Conservation (phyloP, 106 monocot species). For the Xerophyta viscosa region DNA sequence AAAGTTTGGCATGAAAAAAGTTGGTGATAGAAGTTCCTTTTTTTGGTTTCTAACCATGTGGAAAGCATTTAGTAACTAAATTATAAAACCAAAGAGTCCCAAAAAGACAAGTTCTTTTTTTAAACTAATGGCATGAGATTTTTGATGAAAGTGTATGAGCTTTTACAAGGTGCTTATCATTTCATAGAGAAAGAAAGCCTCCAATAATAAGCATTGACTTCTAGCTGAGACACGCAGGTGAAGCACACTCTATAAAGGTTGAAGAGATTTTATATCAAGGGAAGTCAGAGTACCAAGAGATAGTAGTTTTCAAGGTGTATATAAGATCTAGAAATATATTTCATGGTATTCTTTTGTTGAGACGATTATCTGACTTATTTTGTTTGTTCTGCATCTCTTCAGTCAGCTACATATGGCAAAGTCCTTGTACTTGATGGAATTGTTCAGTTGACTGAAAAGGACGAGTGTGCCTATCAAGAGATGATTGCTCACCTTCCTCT, state of each 20-base stretch:
- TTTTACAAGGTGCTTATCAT: conserved; percentile 32
- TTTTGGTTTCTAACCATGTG: no score
- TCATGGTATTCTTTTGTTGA: neutral
- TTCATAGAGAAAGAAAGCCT: no score
- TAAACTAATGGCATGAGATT: conserved; percentile 98
- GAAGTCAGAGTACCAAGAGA: neutral
- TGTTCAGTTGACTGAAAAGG: conserved; percentile 91
- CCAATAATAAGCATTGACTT: neutral
- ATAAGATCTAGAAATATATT: no score
- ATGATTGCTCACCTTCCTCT: conserved; percentile 98
- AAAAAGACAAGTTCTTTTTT: no score
- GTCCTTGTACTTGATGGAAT: conserved; percentile 98
- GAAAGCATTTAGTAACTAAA: no score
- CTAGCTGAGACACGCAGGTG: no score
- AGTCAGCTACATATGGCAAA: conserved; percentile 88
- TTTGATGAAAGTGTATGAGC: conserved; percentile 73
- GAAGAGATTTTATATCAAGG: neutral
- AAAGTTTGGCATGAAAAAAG: no score
- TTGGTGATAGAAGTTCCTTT: no score
- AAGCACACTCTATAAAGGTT: neutral
- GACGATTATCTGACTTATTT: neutral
- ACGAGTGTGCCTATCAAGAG: conserved; percentile 99
- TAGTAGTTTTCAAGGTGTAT: neutral
- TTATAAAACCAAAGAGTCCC: no score
- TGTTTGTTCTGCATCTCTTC: conserved; percentile 16